These are phyloP conservation scores for Ambrosiella xylebori DNA, from an alignment of 2,329 filamentous ascomycete genomes.

Conservation along the genomic window DNA sequence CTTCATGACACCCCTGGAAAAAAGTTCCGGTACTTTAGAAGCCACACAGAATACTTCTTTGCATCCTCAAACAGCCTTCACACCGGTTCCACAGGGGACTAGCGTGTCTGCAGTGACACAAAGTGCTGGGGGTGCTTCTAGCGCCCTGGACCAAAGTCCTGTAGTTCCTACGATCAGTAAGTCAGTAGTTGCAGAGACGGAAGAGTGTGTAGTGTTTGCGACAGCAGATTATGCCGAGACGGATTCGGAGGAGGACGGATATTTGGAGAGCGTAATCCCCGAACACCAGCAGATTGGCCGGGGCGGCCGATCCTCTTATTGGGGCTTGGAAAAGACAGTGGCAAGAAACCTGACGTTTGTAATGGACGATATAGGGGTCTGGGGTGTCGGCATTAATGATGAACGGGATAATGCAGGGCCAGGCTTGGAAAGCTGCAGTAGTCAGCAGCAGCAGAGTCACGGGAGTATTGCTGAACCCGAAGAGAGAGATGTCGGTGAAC, in stretches of 20 bases:
- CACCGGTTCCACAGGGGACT: too few relatives aligned
- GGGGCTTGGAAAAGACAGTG: not conserved
- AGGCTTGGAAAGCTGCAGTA: not conserved
- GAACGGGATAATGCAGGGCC: not conserved
- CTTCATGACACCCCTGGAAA: not conserved
- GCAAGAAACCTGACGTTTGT: not conserved
- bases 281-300: too few relatives aligned
- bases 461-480: not conserved
- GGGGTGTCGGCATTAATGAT: not conserved
- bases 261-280: not conserved
- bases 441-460: not conserved
- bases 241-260: not conserved
- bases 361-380: not conserved
- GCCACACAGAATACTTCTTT: not conserved
- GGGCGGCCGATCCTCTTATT: not conserved
- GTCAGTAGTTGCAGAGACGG: not conserved
- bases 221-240: conserved; percentile 1
- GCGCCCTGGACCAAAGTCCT: not conserved
- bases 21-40: not conserved
- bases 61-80: not conserved
- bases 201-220: not conserved
- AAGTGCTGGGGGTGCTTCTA: too few relatives aligned
- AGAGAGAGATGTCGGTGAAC: not conserved
- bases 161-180: not conserved
- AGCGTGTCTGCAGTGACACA: too few relatives aligned